Percentiles rank a stretch among this genome's conserved stretches.
Evolutionary conservation across 1,284 basidiomycete species (phyloP).

Genomic region (Entoloma clypeatum): DNA sequence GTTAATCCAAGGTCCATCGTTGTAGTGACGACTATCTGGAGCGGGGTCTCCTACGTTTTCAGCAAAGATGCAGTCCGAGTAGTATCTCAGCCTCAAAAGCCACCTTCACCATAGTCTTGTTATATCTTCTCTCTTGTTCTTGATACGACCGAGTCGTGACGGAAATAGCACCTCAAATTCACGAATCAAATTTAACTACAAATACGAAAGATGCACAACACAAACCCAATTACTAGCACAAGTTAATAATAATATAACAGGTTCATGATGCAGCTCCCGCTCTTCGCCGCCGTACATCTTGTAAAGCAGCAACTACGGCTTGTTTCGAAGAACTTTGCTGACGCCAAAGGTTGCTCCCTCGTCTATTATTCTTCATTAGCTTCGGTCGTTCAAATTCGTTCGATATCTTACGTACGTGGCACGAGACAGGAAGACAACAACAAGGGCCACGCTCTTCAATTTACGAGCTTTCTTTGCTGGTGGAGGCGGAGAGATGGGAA

Average conservation of each 20-base stretch:
- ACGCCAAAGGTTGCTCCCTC: conserved; percentile 58
- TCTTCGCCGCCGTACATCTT: conserved; percentile 63
- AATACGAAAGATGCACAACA: conserved; percentile 20
- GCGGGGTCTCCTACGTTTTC: conserved; percentile 87
- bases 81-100: conserved; percentile 34
- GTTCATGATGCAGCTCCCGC: conserved; percentile 23
- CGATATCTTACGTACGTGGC: conserved; percentile 49
- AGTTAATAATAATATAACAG: conserved; percentile 13
- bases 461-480: conserved; percentile 38
- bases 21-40: conserved; percentile 87
- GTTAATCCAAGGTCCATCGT: conserved; percentile 66
- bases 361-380: conserved; percentile 33
- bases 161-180: neutral
- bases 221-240: conserved; percentile 13
- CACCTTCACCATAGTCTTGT: conserved; percentile 15
- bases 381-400: neutral
- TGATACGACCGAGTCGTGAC: neutral
- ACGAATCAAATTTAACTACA: neutral
- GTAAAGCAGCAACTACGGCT: conserved; percentile 59
- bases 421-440: conserved; percentile 64
- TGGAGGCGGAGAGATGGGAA: conserved; percentile 40
- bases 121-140: neutral
- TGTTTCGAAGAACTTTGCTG: conserved; percentile 56
- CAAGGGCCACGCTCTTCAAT: conserved; percentile 57
- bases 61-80: conserved; percentile 67